Conservation (phyloP, 2,329 filamentous ascomycete genomes). For the Penicillium sclerotigenum region DNA sequence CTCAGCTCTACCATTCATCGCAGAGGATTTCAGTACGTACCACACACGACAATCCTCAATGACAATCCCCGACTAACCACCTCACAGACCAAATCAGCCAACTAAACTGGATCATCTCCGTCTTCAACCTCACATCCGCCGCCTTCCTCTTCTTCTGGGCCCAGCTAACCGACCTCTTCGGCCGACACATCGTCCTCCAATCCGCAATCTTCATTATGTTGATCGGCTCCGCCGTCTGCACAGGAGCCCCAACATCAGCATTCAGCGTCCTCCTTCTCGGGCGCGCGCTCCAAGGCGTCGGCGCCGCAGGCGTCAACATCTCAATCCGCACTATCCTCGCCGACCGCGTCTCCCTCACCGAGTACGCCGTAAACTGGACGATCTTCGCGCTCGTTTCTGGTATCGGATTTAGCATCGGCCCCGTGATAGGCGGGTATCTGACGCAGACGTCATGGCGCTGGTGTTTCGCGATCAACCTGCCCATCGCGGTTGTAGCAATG, state of each 20-base stretch:
- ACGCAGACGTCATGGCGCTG: constrained; percentile 16
- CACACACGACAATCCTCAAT: too few relatives aligned
- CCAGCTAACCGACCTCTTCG: constrained; percentile 64
- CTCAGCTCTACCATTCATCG: constrained; percentile 60
- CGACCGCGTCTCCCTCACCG: constrained; percentile 60
- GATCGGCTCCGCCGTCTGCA: constrained; percentile 61
- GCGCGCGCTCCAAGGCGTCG: constrained; percentile 61
- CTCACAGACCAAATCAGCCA: constrained; percentile 51
- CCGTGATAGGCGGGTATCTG: constrained; percentile 19
- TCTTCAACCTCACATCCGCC: constrained; percentile 65
- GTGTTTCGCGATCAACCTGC: constrained; percentile 18
- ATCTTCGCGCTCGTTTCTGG: constrained; percentile 60
- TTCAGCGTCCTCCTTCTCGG: constrained; percentile 63
- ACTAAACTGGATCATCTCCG: constrained; percentile 67
- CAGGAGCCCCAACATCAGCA: constrained; percentile 47
- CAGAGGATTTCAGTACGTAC: constrained; percentile 53
- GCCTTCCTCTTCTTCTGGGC: constrained; percentile 66
- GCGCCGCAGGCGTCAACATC: constrained; percentile 60
- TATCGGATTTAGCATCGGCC: constrained; percentile 44
- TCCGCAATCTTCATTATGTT: constrained; percentile 56
- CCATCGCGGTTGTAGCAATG: neutral
- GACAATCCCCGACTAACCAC: neutral
- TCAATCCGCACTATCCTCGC: constrained; percentile 62
- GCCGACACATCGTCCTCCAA: constrained; percentile 59
- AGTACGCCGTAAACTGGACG: constrained; percentile 44